A percentile compares a stretch with the other conserved stretches of the same genome.
These are phyloP conservation scores for Serendipita sp. DNA, from an alignment of 768 basidiomycete species.

Conservation along the genomic window DNA sequence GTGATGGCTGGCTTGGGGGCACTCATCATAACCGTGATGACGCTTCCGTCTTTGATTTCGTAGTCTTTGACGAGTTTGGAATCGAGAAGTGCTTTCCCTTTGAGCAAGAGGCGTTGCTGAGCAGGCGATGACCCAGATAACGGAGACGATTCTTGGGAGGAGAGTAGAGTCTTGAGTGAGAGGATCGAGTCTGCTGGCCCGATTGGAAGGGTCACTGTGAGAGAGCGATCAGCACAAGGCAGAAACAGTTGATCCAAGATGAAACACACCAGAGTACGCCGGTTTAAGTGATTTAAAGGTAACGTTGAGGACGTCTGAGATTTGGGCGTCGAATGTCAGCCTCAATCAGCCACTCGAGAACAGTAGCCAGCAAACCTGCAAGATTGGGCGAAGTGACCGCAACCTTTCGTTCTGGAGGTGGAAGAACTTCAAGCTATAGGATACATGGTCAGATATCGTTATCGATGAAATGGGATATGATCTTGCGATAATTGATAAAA, in stretches of 20 bases:
- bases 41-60: constrained; percentile 61
- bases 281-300: constrained; percentile 91
- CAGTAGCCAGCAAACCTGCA: constrained; percentile 16
- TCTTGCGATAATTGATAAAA: background rate
- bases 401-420: constrained; percentile 38
- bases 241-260: no score
- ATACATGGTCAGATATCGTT: background rate
- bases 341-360: background rate
- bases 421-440: constrained; percentile 40
- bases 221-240: constrained; percentile 19
- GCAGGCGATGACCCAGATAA: constrained; percentile 47
- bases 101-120: constrained; percentile 78
- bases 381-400: constrained; percentile 19
- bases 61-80: constrained; percentile 84
- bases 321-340: background rate
- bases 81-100: constrained; percentile 89
- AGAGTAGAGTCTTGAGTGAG: constrained; percentile 62
- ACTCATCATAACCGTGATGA: constrained; percentile 63
- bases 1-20: constrained; percentile 17
- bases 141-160: constrained; percentile 30
- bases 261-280: constrained; percentile 10
- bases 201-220: constrained; percentile 54
- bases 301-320: constrained; percentile 37
- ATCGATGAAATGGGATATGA: background rate
- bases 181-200: constrained; percentile 72